phyloP scores from a whole-genome alignment of 1,284 basidiomycete genomes.

The Cystobasidium slooffiae region DNA sequence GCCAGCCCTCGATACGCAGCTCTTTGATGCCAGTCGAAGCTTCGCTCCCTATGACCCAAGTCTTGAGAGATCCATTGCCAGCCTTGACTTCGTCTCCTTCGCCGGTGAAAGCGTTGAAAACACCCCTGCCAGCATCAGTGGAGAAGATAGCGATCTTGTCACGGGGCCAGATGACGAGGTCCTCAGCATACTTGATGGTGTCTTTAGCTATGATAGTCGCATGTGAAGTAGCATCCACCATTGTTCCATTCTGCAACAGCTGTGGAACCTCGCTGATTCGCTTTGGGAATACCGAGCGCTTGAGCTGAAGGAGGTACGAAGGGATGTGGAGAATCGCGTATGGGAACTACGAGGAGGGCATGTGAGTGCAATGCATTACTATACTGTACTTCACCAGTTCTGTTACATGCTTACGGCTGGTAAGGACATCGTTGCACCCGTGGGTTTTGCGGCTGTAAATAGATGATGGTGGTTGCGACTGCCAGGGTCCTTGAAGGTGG shows the following conservation, averaged over 20 bases:
- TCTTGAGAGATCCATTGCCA: slow-evolving; percentile 18
- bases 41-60: background rate
- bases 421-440: no score
- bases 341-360: background rate
- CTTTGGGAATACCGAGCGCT: slow-evolving; percentile 12
- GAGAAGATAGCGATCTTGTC: slow-evolving; percentile 33
- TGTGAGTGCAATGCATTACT: no score
- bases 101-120: slow-evolving; percentile 38
- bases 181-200: slow-evolving; percentile 18
- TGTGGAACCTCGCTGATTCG: background rate
- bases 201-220: background rate
- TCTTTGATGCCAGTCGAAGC: background rate
- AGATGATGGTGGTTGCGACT: no score
- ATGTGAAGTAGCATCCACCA: slow-evolving; percentile 11
- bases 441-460: no score
- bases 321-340: slow-evolving; percentile 4
- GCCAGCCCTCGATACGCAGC: slow-evolving; percentile 15
- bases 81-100: slow-evolving; percentile 15
- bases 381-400: no score
- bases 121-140: slow-evolving; percentile 18
- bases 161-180: slow-evolving; percentile 18
- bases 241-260: slow-evolving; percentile 13
- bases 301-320: slow-evolving; percentile 22
- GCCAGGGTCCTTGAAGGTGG: no score
- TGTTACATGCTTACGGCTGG: no score